Conservation (phyloP, 2,329 filamentous ascomycete species). For the Calonectria montana region DNA sequence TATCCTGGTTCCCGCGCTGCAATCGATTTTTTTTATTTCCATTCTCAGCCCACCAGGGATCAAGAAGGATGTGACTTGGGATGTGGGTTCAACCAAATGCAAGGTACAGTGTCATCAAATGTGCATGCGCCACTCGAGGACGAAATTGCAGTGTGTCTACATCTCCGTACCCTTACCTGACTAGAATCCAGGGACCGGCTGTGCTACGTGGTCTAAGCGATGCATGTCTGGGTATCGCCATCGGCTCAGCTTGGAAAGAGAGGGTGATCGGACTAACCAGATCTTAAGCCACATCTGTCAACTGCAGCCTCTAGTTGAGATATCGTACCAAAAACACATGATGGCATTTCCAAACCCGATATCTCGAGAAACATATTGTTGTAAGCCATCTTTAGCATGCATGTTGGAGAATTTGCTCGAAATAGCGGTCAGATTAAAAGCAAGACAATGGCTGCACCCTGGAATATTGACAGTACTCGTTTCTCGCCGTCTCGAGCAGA, state of each 20-base stretch:
- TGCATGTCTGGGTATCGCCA: not conserved
- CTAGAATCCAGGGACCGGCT: not conserved
- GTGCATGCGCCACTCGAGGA: not conserved
- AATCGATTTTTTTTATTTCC: not conserved
- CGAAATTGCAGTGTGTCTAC: not conserved
- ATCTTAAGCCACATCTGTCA: constrained; percentile 1
- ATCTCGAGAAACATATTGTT: constrained; percentile 17
- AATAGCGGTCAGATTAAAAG: constrained; percentile 21
- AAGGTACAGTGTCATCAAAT: constrained; percentile 3
- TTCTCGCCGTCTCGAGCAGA: not conserved
- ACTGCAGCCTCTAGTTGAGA: constrained; percentile 19
- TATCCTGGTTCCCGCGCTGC: too few species aligned
- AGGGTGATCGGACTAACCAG: not conserved
- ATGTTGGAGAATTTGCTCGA: constrained; percentile 1
- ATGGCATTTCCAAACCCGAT: constrained; percentile 22
- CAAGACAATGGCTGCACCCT: not conserved
- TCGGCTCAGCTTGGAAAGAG: not conserved
- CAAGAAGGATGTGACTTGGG: not conserved
- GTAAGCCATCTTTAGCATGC: constrained; percentile 16
- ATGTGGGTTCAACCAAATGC: not conserved
- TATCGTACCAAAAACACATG: constrained; percentile 14
- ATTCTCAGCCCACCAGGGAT: not conserved
- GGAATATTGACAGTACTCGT: not conserved
- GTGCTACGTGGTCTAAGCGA: not conserved
- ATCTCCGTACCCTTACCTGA: not conserved